phyloP scores from a whole-genome alignment of 805 yeast genomes.

The Candida suzukii region DNA sequence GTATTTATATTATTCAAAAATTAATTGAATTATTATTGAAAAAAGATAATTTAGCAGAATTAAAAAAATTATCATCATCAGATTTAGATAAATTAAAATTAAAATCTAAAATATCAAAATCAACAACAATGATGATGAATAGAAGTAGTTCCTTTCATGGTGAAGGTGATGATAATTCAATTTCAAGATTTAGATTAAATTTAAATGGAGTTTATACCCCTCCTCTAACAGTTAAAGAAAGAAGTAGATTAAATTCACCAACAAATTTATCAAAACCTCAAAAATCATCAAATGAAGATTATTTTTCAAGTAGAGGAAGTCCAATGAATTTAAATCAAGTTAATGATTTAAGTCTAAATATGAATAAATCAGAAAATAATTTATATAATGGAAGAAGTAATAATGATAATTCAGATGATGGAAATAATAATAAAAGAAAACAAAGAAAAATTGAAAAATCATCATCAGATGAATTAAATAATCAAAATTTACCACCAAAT shows the following conservation, averaged over 20 bases:
- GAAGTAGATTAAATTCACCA: not conserved
- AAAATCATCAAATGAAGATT: not conserved
- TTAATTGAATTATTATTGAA: constrained; percentile 13
- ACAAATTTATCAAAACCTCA: not conserved
- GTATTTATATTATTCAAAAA: constrained; percentile 19
- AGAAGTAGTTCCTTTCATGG: not conserved
- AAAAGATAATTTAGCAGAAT: constrained; percentile 4
- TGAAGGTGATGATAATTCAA: not conserved
- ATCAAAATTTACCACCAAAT: too few relatives aligned
- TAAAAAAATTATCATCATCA: not conserved
- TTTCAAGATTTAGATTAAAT: not conserved
- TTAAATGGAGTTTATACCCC: not conserved
- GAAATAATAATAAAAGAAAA: too few relatives aligned
- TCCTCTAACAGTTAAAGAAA: not conserved
- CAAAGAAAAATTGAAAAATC: too few relatives aligned
- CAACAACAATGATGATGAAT: not conserved
- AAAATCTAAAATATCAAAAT: not conserved
- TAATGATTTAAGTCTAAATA: too few relatives aligned
- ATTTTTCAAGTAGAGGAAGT: too few relatives aligned
- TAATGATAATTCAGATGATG: too few relatives aligned
- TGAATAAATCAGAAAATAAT: too few relatives aligned
- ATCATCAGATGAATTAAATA: too few relatives aligned
- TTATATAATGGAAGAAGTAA: too few relatives aligned
- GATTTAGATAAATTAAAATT: not conserved
- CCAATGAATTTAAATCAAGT: too few relatives aligned